Percentiles rank a stretch among this genome's conserved stretches.
Evolutionary conservation across 208 protist species (phyloP).

Genomic region (Endotrypanum monterogeii): DNA sequence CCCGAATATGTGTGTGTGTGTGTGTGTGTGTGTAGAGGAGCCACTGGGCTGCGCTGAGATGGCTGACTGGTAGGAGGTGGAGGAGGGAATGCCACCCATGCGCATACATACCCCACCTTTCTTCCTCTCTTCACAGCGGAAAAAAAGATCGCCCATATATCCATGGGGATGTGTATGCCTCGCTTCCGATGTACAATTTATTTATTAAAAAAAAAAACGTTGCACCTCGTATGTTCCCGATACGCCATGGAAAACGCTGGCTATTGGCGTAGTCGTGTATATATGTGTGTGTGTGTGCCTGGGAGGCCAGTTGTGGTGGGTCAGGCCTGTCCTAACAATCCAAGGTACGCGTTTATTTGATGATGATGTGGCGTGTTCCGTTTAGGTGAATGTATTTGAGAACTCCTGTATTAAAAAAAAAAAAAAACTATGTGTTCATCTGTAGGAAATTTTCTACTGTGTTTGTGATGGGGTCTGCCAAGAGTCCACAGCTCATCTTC

Average conservation of each 20-base stretch:
- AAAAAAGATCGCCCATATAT: background rate
- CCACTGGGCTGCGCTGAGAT: background rate
- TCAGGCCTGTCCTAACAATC: background rate
- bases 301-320: too few relatives aligned
- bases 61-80: background rate
- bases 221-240: background rate
- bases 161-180: background rate
- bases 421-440: too few relatives aligned
- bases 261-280: background rate
- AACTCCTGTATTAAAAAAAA: background rate
- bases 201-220: background rate
- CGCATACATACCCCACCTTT: background rate
- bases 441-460: too few relatives aligned
- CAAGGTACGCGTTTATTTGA: background rate
- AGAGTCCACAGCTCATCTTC: too few relatives aligned
- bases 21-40: background rate
- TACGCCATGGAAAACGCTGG: background rate
- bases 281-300: constrained; percentile 2
- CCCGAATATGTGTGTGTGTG: too few relatives aligned
- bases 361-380: too few relatives aligned
- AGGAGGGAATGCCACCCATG: background rate
- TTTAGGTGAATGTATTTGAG: background rate
- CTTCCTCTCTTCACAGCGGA: background rate
- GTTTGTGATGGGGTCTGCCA: too few relatives aligned
- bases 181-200: background rate